Conservation (phyloP, 2,329 filamentous ascomycete species). For the Escovopsis sp. region DNA sequence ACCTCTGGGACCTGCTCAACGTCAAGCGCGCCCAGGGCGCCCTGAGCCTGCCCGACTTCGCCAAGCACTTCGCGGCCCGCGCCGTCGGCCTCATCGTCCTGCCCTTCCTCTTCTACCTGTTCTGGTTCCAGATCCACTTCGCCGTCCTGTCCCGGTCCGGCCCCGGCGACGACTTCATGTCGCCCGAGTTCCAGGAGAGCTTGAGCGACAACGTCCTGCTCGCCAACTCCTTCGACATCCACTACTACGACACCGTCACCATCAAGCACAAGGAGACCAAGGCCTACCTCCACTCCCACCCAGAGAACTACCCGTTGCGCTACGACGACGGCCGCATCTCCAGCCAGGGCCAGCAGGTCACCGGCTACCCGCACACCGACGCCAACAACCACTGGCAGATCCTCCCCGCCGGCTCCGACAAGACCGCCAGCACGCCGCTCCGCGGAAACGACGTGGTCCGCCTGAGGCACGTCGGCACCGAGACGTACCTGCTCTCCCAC, state of each 20-base stretch:
- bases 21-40: constrained; percentile 71
- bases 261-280: constrained; percentile 96
- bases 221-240: constrained; percentile 66
- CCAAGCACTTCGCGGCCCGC: constrained; percentile 79
- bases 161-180: constrained; percentile 97
- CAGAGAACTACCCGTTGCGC: constrained; percentile 74
- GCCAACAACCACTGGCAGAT: constrained; percentile 99
- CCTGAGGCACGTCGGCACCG: constrained; percentile 72
- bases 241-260: constrained; percentile 80
- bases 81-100: constrained; percentile 75
- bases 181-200: constrained; percentile 93
- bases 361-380: constrained; percentile 93
- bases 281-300: constrained; percentile 86
- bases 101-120: constrained; percentile 94
- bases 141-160: constrained; percentile 75
- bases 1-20: constrained; percentile 88
- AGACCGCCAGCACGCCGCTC: constrained; percentile 47
- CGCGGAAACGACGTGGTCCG: constrained; percentile 75
- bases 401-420: constrained; percentile 49
- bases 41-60: constrained; percentile 65
- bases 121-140: constrained; percentile 99
- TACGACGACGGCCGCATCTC: constrained; percentile 97
- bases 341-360: constrained; percentile 94
- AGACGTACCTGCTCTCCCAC: constrained; percentile 78
- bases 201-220: constrained; percentile 89